These are phyloP conservation scores for Candida nanaspora DNA, from an alignment of 805 yeast species.

Conservation along the genomic window DNA sequence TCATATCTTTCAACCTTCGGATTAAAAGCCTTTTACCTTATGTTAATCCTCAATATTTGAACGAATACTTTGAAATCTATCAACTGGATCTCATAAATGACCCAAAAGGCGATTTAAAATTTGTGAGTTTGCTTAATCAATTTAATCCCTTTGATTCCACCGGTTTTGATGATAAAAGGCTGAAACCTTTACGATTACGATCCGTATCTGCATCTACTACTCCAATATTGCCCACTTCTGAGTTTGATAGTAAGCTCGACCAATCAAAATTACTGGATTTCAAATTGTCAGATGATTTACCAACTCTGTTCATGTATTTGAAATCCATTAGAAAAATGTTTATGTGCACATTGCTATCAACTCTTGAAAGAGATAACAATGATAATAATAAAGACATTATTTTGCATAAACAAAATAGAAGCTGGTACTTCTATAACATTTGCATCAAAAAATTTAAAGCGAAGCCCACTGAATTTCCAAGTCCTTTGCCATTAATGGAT, in stretches of 20 bases:
- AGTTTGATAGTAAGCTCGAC: background rate
- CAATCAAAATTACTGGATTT: background rate
- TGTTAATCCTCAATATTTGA: conserved; percentile 11
- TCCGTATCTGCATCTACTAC: conserved; percentile 10
- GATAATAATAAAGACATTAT: background rate
- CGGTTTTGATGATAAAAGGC: background rate
- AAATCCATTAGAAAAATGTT: conserved; percentile 14
- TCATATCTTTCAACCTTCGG: conserved; percentile 11
- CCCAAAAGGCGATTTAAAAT: conserved; percentile 9
- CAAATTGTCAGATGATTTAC: conserved; percentile 9
- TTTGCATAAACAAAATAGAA: background rate
- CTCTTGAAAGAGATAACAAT: conserved; percentile 9
- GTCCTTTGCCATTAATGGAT: background rate
- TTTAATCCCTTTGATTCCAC: conserved; percentile 2
- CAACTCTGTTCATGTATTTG: conserved; percentile 6
- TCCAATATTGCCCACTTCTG: background rate
- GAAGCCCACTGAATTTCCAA: background rate
- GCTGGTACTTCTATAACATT: conserved; percentile 5
- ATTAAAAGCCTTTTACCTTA: conserved; percentile 9
- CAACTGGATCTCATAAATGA: conserved; percentile 17
- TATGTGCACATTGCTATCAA: conserved; percentile 15
- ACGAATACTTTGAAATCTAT: conserved; percentile 17
- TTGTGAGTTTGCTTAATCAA: conserved; percentile 15
- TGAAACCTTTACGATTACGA: conserved; percentile 15
- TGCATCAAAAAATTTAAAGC: conserved; percentile 14